Conservation (phyloP, 805 yeast genomes). For the Metschnikowia similis region DNA sequence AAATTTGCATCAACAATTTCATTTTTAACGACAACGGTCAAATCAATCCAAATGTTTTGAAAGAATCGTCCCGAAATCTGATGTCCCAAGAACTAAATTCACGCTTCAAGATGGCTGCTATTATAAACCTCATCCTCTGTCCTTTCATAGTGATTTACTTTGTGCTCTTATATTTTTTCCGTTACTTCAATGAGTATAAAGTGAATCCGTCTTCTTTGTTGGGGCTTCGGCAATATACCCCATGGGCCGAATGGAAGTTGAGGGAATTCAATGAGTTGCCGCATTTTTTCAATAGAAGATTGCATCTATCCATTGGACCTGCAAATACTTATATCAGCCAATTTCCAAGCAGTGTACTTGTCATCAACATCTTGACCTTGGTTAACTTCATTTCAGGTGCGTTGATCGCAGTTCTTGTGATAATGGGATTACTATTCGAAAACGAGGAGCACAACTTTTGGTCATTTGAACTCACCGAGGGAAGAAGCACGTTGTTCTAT, state of each 20-base stretch:
- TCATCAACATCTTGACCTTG: constrained; percentile 34
- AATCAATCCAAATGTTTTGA: constrained; percentile 63
- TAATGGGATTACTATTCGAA: constrained; percentile 67
- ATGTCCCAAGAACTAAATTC: constrained; percentile 67
- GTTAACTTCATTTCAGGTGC: constrained; percentile 76
- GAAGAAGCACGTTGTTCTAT: constrained; percentile 78
- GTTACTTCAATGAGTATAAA: constrained; percentile 89
- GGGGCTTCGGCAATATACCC: constrained; percentile 75
- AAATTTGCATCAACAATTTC: constrained; percentile 81
- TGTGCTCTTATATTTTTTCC: constrained; percentile 76
- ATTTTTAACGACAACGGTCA: constrained; percentile 83
- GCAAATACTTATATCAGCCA: constrained; percentile 84
- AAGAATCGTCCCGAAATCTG: constrained; percentile 62
- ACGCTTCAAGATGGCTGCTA: constrained; percentile 83
- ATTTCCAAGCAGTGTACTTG: constrained; percentile 72
- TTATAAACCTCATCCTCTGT: constrained; percentile 73
- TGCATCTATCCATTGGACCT: constrained; percentile 70
- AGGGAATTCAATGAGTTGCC: constrained; percentile 91
- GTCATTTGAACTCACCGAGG: constrained; percentile 81
- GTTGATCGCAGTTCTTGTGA: constrained; percentile 71
- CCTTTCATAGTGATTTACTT: constrained; percentile 86
- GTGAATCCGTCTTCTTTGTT: constrained; percentile 80
- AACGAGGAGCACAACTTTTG: constrained; percentile 77
- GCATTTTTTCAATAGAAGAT: constrained; percentile 77
- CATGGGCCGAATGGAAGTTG: constrained; percentile 91